These are phyloP conservation scores for Backusella tarrabulga DNA, from an alignment of 192 early-diverging fungal species.

Conservation along the genomic window DNA sequence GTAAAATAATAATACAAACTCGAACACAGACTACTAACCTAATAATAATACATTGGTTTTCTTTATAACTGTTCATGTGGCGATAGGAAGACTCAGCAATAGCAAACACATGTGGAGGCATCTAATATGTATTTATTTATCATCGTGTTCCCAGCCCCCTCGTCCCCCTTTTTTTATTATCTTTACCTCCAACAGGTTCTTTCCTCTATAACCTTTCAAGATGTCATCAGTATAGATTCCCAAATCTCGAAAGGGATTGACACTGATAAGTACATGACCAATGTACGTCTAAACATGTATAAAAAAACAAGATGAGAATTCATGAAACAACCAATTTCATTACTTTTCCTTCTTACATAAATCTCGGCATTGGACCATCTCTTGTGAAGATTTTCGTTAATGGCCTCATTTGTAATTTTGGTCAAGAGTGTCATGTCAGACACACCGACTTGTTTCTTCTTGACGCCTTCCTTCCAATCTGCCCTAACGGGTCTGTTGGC, in stretches of 20 bases:
- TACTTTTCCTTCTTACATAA: slow-evolving; percentile 65
- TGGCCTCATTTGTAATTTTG: slow-evolving; percentile 93
- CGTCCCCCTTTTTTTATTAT: background rate
- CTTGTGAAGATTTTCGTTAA: slow-evolving; percentile 92
- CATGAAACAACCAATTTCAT: background rate
- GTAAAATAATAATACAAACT: background rate
- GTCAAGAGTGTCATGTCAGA: slow-evolving; percentile 90
- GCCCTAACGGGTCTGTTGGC: slow-evolving; percentile 50
- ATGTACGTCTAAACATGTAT: slow-evolving; percentile 80
- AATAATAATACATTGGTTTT: slow-evolving; percentile 99
- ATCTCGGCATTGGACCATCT: slow-evolving; percentile 84
- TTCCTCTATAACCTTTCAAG: slow-evolving; percentile 82
- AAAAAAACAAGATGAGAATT: slow-evolving; percentile 14
- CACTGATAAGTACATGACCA: slow-evolving; percentile 83
- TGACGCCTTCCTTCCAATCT: slow-evolving; percentile 73
- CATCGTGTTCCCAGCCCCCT: background rate
- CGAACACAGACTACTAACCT: slow-evolving; percentile 39
- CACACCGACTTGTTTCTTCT: slow-evolving; percentile 79
- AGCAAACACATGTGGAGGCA: slow-evolving; percentile 98
- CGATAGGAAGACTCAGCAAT: slow-evolving; percentile 90
- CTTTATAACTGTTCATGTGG: slow-evolving; percentile 97
- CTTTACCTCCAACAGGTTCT: slow-evolving; percentile 75
- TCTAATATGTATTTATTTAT: slow-evolving; percentile 30
- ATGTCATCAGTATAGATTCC: slow-evolving; percentile 93
- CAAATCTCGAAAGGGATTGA: slow-evolving; percentile 96